Conservation (phyloP, 208 protist species). For the Angomonas ambiguus region DNA sequence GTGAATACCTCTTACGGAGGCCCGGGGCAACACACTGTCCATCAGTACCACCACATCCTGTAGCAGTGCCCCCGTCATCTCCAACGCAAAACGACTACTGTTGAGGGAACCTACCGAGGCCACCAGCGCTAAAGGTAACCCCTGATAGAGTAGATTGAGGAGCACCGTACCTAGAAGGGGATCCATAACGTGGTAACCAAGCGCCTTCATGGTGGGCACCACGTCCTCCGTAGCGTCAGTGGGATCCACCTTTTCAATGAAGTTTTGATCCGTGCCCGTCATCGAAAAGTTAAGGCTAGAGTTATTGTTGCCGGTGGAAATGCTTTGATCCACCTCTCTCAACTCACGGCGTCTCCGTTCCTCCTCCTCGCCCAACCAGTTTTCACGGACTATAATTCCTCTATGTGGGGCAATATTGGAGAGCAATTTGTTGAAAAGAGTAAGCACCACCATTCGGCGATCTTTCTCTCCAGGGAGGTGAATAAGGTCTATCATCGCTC, state of each 20-base stretch:
- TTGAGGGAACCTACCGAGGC: slow-evolving; percentile 48
- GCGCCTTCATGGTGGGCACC: slow-evolving; percentile 78
- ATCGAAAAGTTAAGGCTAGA: slow-evolving; percentile 8
- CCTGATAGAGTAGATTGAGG: slow-evolving; percentile 71
- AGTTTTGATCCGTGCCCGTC: slow-evolving; percentile 8
- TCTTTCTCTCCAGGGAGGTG: slow-evolving; percentile 80
- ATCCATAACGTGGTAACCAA: slow-evolving; percentile 83
- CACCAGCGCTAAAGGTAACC: slow-evolving; percentile 79
- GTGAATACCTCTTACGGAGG: slow-evolving; percentile 68
- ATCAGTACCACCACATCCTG: slow-evolving; percentile 84
- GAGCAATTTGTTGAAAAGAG: slow-evolving; percentile 79
- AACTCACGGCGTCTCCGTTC: slow-evolving; percentile 34
- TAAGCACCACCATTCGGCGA: slow-evolving; percentile 83
- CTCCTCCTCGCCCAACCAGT: slow-evolving; percentile 68
- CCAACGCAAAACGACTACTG: slow-evolving; percentile 40
- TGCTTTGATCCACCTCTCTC: slow-evolving; percentile 12
- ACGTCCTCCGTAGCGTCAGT: slow-evolving; percentile 28
- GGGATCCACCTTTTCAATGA: not conserved
- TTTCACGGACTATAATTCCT: slow-evolving; percentile 50
- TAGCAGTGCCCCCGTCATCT: slow-evolving; percentile 59
- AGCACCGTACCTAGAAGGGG: slow-evolving; percentile 67
- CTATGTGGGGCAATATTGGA: slow-evolving; percentile 71
- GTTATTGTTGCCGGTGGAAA: slow-evolving; percentile 12
- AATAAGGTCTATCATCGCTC: slow-evolving; percentile 76
- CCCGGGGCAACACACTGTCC: slow-evolving; percentile 80